Base-by-base conservation (phyloP, 83 land plant species). In the Picea engelmannii region DNA sequence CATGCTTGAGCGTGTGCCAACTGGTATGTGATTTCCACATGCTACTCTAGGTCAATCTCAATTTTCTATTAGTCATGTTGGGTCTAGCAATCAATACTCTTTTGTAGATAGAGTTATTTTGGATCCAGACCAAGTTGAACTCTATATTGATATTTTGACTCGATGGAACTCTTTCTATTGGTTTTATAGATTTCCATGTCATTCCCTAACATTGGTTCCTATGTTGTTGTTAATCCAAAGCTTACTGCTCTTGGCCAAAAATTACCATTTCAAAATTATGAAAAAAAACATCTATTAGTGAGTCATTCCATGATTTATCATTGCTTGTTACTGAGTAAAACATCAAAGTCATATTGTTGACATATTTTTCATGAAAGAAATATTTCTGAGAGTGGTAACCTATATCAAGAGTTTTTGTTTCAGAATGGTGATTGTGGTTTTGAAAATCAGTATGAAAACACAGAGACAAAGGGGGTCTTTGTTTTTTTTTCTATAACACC, bases 241-340 rank as follows among this genome's bases (percentile, higher is more conserved):
- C 55, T 49, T 49, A 49, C 0, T 49, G 81, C 89, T 70, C 38
- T 92, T 79, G 92, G 95, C 64, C 90, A 93, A 78, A 94, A 96
- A 75, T 76, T 92, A 81, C 98, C 86, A 69, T 88, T 95, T 60
- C 88, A 88, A 65, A 89, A 97, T 97, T 97, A 82, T 78, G 81
- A 25, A 82, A 42, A 25, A 18, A 16, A 20, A 35, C 0, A 16
- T 18, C 1, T 60, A 3, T 27, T 13, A 23, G 20, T 66, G 21
- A 78, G 35, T 15, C 62, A 25, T 31, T 31, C 35, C 35, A 31
- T 31, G 35, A 31, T 31, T 2, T 31, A 1, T 31, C 35, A 31
- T 31, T 78, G 21, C n/a, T 47, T 5, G 11, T 35, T 44, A 6
- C 8, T 0, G 49, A 44, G 49, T 44, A 44, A 44, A 6, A 70